Evolutionary conservation across 768 basidiomycete genomes (phyloP).

Genomic region (Rhizopogon salebrosus): DNA sequence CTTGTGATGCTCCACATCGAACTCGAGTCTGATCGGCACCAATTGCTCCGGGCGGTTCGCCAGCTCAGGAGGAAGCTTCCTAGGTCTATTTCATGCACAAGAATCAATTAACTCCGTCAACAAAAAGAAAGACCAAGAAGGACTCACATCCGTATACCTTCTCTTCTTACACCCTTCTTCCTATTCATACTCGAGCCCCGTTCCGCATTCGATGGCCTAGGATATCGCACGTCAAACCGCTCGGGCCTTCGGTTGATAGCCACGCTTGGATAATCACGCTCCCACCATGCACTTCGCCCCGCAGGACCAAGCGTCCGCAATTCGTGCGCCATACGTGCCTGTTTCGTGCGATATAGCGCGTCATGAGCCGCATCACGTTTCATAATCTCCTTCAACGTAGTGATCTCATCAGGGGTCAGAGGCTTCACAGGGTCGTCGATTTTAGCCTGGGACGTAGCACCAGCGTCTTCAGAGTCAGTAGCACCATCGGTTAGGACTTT

Average conservation of each 20-base stretch:
- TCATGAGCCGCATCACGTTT: slow-evolving; percentile 43
- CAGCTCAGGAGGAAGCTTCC: slow-evolving; percentile 49
- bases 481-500: slow-evolving; percentile 15
- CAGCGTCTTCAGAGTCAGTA: slow-evolving; percentile 9
- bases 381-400: slow-evolving; percentile 30
- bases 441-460: slow-evolving; percentile 4
- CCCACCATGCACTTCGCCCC: slow-evolving; percentile 54
- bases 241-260: slow-evolving; percentile 24
- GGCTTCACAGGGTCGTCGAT: slow-evolving; percentile 18
- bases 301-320: slow-evolving; percentile 37
- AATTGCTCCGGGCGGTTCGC: slow-evolving; percentile 72
- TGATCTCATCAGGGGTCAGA: slow-evolving; percentile 30
- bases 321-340: slow-evolving; percentile 49
- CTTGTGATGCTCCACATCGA: slow-evolving; percentile 91
- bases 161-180: slow-evolving; percentile 52
- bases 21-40: slow-evolving; percentile 92
- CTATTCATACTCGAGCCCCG: slow-evolving; percentile 23
- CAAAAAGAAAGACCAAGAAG: slow-evolving; percentile 3
- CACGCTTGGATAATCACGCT: slow-evolving; percentile 42
- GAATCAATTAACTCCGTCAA: slow-evolving; percentile 2
- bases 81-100: slow-evolving; percentile 41
- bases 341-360: slow-evolving; percentile 40
- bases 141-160: slow-evolving; percentile 77
- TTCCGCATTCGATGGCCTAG: slow-evolving; percentile 36
- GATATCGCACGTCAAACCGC: slow-evolving; percentile 53